Evolutionary conservation across 257 asterid species (phyloP).

Genomic region (Solanum microdontum): DNA sequence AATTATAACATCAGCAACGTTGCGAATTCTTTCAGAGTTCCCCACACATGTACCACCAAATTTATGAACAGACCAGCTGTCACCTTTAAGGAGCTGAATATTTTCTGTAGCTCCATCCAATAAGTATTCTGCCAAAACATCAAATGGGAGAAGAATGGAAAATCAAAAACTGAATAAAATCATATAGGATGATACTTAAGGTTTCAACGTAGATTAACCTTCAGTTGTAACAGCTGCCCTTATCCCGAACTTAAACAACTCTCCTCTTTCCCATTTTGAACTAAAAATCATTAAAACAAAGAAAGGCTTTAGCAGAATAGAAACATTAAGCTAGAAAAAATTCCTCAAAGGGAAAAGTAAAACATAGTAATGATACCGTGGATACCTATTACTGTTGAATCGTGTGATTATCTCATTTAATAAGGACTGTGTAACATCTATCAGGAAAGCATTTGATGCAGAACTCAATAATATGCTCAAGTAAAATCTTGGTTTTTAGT

Average conservation of each 20-base stretch:
- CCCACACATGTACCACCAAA: constrained; percentile 99
- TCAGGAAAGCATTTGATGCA: neutral
- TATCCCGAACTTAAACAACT: constrained; percentile 13
- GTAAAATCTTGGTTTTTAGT: neutral
- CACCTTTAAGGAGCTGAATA: constrained; percentile 63
- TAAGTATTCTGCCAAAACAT: constrained; percentile 23
- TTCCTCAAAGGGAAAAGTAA: neutral
- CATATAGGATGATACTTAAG: neutral
- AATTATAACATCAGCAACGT: constrained; percentile 71
- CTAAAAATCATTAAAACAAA: constrained; percentile 3
- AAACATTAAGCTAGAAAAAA: neutral
- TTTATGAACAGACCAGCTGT: constrained; percentile 87
- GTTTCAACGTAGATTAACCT: constrained; percentile 19
- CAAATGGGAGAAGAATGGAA: neutral
- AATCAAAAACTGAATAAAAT: neutral
- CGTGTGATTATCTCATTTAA: neutral
- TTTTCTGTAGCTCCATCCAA: constrained; percentile 44
- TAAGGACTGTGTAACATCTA: neutral
- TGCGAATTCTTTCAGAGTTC: constrained; percentile 67
- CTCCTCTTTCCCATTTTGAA: constrained; percentile 27
- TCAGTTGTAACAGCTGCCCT: constrained; percentile 55
- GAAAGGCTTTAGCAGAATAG: neutral
- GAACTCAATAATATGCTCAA: neutral
- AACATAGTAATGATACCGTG: neutral
- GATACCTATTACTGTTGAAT: neutral